Percentiles rank a stretch among this genome's conserved stretches.
Conservation (phyloP, 1,284 basidiomycete species). For the Pterula multifida region DNA sequence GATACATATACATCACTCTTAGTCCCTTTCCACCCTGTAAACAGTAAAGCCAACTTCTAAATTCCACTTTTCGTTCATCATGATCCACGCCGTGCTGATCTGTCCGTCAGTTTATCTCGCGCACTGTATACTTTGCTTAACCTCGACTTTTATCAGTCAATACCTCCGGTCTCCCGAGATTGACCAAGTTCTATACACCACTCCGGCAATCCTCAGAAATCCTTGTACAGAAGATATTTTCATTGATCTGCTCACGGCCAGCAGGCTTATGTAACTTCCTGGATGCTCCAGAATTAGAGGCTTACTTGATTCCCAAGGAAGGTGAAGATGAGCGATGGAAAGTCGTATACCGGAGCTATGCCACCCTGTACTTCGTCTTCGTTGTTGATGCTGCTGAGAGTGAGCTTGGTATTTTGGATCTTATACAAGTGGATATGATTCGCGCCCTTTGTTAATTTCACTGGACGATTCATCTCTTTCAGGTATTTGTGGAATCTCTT, state of each 20-base stretch:
- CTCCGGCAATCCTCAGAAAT: conserved; percentile 64
- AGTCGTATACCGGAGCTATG: conserved; percentile 80
- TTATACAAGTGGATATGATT: conserved; percentile 74
- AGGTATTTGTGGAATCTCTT: conserved; percentile 95
- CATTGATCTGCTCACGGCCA: conserved; percentile 68
- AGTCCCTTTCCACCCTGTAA: conserved; percentile 15
- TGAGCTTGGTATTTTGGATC: conserved; percentile 89
- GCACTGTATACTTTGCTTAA: conserved; percentile 10
- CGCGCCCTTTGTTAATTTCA: background rate
- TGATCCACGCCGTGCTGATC: conserved; percentile 85
- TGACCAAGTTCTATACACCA: conserved; percentile 94
- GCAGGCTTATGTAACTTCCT: conserved; percentile 83
- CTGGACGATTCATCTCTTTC: conserved; percentile 1
- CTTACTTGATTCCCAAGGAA: conserved; percentile 51
- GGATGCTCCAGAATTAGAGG: conserved; percentile 81
- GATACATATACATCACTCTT: no score
- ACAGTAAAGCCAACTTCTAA: no score
- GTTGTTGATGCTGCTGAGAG: conserved; percentile 93
- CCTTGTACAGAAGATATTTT: conserved; percentile 77
- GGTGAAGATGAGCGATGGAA: conserved; percentile 52
- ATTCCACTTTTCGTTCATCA: no score
- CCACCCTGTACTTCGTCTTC: conserved; percentile 95
- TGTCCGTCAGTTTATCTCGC: conserved; percentile 26
- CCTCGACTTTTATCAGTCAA: conserved; percentile 45
- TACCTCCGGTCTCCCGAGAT: conserved; percentile 78